Evolutionary conservation across 768 basidiomycete genomes (phyloP).

Genomic region (Symmetrospora coprosmae): DNA sequence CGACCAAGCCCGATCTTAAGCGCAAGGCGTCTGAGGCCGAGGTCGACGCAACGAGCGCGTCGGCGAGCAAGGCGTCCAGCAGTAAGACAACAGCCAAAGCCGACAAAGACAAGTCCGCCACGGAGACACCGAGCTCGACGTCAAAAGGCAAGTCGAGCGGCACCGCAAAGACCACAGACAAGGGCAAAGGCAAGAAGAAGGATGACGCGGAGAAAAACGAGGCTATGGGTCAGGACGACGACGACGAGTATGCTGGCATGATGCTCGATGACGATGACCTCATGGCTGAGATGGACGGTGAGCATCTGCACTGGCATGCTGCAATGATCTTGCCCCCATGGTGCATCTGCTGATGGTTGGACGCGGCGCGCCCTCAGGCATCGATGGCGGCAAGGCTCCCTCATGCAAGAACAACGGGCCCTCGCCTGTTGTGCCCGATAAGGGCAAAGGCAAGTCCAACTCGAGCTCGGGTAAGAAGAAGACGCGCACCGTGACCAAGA

Average conservation of each 20-base stretch:
- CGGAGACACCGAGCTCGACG: neutral
- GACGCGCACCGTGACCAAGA: conserved; percentile 5
- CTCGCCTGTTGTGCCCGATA: too few species aligned
- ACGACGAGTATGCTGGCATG: conserved; percentile 5
- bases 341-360: too few species aligned
- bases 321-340: too few species aligned
- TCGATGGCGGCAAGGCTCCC: too few species aligned
- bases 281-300: conserved; percentile 21
- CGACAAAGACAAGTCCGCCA: too few species aligned
- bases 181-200: neutral
- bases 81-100: too few species aligned
- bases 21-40: conserved; percentile 7
- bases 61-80: too few species aligned
- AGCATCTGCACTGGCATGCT: too few species aligned
- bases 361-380: too few species aligned
- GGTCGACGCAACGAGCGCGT: too few species aligned
- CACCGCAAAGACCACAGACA: neutral
- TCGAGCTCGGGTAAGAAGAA: conserved; percentile 10
- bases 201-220: neutral
- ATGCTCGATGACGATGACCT: conserved; percentile 16
- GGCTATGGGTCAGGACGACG: too few species aligned
- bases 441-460: neutral
- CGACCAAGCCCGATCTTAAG: conserved; percentile 11
- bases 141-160: neutral
- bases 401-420: too few species aligned